Percentiles rank a stretch among this genome's conserved stretches.
phyloP scores from a whole-genome alignment of 176 grass and related monocot species.

The Phoenix dactylifera region DNA sequence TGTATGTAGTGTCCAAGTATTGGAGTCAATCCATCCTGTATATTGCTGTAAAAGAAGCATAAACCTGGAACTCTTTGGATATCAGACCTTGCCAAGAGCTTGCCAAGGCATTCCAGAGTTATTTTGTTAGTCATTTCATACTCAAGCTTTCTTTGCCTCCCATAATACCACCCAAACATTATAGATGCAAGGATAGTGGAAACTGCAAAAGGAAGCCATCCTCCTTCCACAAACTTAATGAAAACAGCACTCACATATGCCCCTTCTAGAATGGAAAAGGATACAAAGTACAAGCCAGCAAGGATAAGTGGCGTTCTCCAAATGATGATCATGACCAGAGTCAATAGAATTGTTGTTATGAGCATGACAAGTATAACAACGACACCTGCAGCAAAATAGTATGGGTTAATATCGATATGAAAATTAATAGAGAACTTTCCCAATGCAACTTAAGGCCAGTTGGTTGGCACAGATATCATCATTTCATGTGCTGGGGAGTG shows the following conservation, averaged over 20 bases:
- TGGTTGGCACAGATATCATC: too few relatives aligned
- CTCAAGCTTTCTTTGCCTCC: constrained; percentile 57
- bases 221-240: constrained; percentile 70
- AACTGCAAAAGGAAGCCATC: constrained; percentile 68
- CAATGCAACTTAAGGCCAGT: too few relatives aligned
- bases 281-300: constrained; percentile 38
- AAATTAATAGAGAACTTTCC: too few relatives aligned
- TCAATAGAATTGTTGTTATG: constrained; percentile 75
- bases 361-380: constrained; percentile 87
- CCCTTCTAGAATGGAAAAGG: constrained; percentile 58
- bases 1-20: constrained; percentile 64
- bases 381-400: constrained; percentile 47
- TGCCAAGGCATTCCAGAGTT: constrained; percentile 36
- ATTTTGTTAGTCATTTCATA: constrained; percentile 69
- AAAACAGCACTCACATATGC: constrained; percentile 54
- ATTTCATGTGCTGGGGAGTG: too few relatives aligned
- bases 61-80: constrained; percentile 53
- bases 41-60: constrained; percentile 90
- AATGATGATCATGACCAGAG: constrained; percentile 69
- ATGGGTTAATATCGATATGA: too few relatives aligned
- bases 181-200: constrained; percentile 59
- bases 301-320: constrained; percentile 47
- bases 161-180: constrained; percentile 80
- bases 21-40: constrained; percentile 54
- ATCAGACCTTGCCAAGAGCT: constrained; percentile 51